Conservation (phyloP, 306 rosid species). For the Inga laurina region DNA sequence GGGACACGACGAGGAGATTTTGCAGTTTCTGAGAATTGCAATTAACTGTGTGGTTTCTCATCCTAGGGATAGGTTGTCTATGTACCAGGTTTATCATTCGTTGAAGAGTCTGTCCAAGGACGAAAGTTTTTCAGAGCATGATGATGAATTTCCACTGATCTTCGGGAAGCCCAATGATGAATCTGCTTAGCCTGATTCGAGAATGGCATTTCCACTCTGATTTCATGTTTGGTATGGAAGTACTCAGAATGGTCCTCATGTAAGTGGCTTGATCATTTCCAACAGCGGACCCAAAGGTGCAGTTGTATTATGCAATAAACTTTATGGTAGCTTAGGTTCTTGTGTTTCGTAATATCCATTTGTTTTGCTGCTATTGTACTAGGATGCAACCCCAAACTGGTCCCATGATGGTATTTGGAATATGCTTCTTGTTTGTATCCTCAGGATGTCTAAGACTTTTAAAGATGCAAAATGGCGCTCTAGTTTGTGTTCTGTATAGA, state of each 20-base stretch:
- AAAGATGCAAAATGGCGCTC: constrained; percentile 12
- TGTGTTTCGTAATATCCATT: constrained; percentile 33
- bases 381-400: constrained; percentile 38
- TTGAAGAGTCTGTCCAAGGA: constrained; percentile 60
- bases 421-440: constrained; percentile 43
- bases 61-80: constrained; percentile 86
- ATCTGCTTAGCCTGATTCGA: constrained; percentile 27
- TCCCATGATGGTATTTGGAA: constrained; percentile 30
- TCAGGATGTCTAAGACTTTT: constrained; percentile 1
- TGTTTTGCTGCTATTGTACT: constrained; percentile 43
- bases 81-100: constrained; percentile 87
- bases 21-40: constrained; percentile 78
- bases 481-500: constrained; percentile 24
- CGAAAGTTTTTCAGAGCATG: constrained; percentile 70
- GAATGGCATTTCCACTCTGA: constrained; percentile 25
- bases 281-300: constrained; percentile 48
- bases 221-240: constrained; percentile 46
- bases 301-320: constrained; percentile 62
- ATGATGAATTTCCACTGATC: constrained; percentile 81
- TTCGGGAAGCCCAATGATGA: constrained; percentile 66
- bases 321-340: constrained; percentile 45
- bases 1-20: constrained; percentile 80
- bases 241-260: constrained; percentile 47
- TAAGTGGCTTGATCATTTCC: constrained; percentile 43
- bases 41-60: constrained; percentile 64